phyloP scores from a whole-genome alignment of 495 filamentous ascomycete genomes.

The Aspergillus ellipticus region DNA sequence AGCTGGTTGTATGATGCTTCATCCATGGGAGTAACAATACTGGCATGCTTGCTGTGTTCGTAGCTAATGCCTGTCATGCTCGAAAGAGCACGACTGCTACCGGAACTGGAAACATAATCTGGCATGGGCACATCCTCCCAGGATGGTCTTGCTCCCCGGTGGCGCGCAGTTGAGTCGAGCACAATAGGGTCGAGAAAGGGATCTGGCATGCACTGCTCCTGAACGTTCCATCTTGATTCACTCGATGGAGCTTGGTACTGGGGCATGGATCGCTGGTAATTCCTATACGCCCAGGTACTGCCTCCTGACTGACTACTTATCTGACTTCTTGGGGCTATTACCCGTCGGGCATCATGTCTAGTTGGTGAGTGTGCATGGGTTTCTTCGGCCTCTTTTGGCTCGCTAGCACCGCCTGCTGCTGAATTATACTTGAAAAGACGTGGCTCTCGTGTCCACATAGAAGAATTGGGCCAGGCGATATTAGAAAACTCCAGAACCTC shows the following conservation, averaged over 20 bases:
- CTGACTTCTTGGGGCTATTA: constrained; percentile 12
- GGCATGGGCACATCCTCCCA: constrained; percentile 53
- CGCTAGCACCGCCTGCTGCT: constrained; percentile 16
- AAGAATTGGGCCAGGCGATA: constrained; percentile 80
- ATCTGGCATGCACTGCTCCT: constrained; percentile 25
- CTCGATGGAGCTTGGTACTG: constrained; percentile 13
- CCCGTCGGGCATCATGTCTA: constrained; percentile 22
- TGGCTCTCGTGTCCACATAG: constrained; percentile 61
- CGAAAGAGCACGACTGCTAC: constrained; percentile 42
- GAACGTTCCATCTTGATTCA: constrained; percentile 23
- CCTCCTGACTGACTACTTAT: constrained; percentile 17
- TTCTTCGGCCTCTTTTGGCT: constrained; percentile 33
- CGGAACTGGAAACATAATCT: constrained; percentile 43
- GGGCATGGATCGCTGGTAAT: constrained; percentile 18
- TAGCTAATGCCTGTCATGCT: constrained; percentile 44
- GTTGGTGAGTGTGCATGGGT: constrained; percentile 51
- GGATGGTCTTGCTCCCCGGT: constrained; percentile 39
- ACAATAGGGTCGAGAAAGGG: constrained; percentile 37
- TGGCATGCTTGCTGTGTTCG: constrained; percentile 42
- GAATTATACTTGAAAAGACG: constrained; percentile 37
- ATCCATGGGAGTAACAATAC: constrained; percentile 31
- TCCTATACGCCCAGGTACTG: constrained; percentile 26
- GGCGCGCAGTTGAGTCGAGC: constrained; percentile 27
- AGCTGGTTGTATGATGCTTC: constrained; percentile 40
- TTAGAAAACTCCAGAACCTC: constrained; percentile 70